These are phyloP conservation scores for Aureobasidium uvarum DNA, from an alignment of 2,329 filamentous ascomycete species.

Conservation along the genomic window DNA sequence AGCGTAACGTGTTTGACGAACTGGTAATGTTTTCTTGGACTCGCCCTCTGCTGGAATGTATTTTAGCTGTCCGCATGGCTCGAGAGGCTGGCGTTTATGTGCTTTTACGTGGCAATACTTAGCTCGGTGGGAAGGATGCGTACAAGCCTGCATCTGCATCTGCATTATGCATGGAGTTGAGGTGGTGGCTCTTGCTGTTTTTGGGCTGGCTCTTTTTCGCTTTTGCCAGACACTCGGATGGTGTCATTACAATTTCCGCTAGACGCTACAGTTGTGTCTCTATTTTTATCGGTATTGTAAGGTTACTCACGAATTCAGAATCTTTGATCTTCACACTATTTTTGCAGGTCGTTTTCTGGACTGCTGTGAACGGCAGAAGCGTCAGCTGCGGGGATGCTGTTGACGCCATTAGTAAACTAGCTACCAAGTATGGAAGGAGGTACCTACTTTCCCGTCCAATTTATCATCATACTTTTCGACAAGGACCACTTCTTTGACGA, in stretches of 20 bases:
- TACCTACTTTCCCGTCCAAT: not conserved
- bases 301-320: slow-evolving; percentile 12
- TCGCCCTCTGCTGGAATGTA: not conserved
- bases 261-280: slow-evolving; percentile 8
- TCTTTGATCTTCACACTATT: not conserved
- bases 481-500: not conserved
- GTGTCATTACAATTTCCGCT: slow-evolving; percentile 3
- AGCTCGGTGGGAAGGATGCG: slow-evolving; percentile 1
- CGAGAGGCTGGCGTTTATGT: slow-evolving; percentile 6
- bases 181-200: slow-evolving; percentile 16
- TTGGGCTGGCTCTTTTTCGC: slow-evolving; percentile 10
- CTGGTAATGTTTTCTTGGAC: slow-evolving; percentile 8
- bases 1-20: slow-evolving; percentile 15
- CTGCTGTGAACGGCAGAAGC: not conserved
- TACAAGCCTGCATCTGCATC: slow-evolving; percentile 17
- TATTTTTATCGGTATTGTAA: slow-evolving; percentile 9
- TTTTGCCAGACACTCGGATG: slow-evolving; percentile 5
- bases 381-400: slow-evolving; percentile 6
- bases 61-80: slow-evolving; percentile 16
- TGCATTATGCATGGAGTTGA: slow-evolving; percentile 14
- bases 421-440: too few relatives aligned
- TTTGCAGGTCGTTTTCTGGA: not conserved
- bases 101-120: slow-evolving; percentile 11
- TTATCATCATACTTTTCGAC: not conserved
- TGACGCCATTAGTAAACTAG: slow-evolving; percentile 11